Conservation (phyloP, 2,329 filamentous ascomycete species). For the Aureobasidium uvarum region DNA sequence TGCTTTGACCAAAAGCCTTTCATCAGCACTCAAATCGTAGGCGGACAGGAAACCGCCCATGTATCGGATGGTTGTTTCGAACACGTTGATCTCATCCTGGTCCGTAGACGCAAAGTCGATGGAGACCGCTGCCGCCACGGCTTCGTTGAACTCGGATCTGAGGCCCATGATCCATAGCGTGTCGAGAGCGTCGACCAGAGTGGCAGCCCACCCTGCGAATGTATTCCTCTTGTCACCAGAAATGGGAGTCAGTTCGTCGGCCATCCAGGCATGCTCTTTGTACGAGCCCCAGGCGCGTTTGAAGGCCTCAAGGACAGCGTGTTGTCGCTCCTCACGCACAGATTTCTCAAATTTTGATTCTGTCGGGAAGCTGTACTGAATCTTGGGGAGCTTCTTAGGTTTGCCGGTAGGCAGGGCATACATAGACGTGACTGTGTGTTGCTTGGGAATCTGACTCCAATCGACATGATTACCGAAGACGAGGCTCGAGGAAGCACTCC, state of each 20-base stretch:
- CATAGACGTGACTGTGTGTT: constrained; percentile 42
- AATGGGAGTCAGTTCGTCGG: constrained; percentile 47
- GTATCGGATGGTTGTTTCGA: constrained; percentile 51
- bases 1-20: constrained; percentile 39
- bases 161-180: constrained; percentile 71
- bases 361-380: constrained; percentile 44
- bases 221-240: constrained; percentile 67
- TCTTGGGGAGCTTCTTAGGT: constrained; percentile 42
- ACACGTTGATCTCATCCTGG: constrained; percentile 47
- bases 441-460: constrained; percentile 44
- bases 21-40: constrained; percentile 41
- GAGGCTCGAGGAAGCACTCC: constrained; percentile 3
- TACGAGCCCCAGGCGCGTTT: constrained; percentile 48
- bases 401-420: constrained; percentile 42
- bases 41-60: constrained; percentile 41
- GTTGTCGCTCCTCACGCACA: constrained; percentile 39
- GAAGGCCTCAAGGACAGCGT: constrained; percentile 46
- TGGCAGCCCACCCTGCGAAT: constrained; percentile 88
- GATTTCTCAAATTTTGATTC: constrained; percentile 38
- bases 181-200: constrained; percentile 74
- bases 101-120: constrained; percentile 46
- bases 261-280: constrained; percentile 48
- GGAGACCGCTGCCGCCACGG: constrained; percentile 44
- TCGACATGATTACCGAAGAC: constrained; percentile 23
- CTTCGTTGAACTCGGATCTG: constrained; percentile 48